A percentile compares a stretch with the other conserved stretches of the same genome.
phyloP scores from a whole-genome alignment of 1,284 basidiomycete genomes.

The Boletus holoroseus region DNA sequence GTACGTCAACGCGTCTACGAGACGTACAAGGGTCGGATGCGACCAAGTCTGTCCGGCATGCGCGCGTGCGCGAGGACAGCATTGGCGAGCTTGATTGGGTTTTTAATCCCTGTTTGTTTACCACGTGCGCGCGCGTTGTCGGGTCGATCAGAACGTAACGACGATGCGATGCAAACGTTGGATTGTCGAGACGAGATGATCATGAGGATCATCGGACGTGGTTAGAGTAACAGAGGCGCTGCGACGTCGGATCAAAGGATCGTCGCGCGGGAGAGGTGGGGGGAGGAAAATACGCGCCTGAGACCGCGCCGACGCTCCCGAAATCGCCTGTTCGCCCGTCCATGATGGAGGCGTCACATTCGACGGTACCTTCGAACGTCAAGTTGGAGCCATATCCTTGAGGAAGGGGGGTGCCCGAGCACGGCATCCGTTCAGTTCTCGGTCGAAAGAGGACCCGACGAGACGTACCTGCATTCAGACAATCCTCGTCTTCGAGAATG shows the following conservation, averaged over 20 bases:
- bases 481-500: slow-evolving; percentile 54
- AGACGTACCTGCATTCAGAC: slow-evolving; percentile 61
- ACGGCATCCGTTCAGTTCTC: neutral
- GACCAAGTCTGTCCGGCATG: slow-evolving; percentile 48
- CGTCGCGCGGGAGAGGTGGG: neutral
- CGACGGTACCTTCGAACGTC: slow-evolving; percentile 60
- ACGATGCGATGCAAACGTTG: neutral
- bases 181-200: neutral
- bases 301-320: slow-evolving; percentile 65
- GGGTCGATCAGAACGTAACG: neutral
- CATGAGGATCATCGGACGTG: neutral
- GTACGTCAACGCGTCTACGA: neutral
- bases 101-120: slow-evolving; percentile 48
- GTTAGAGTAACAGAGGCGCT: neutral
- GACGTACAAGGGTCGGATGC: slow-evolving; percentile 59
- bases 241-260: slow-evolving; percentile 9
- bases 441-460: neutral
- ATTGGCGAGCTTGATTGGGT: slow-evolving; percentile 58
- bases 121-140: neutral
- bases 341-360: slow-evolving; percentile 77
- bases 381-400: slow-evolving; percentile 71
- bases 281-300: slow-evolving; percentile 40
- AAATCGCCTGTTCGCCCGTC: slow-evolving; percentile 47
- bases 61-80: slow-evolving; percentile 50
- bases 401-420: neutral